Evolutionary conservation across 352 stramenopile species (phyloP).

Genomic region (Pythium dissotocum): DNA sequence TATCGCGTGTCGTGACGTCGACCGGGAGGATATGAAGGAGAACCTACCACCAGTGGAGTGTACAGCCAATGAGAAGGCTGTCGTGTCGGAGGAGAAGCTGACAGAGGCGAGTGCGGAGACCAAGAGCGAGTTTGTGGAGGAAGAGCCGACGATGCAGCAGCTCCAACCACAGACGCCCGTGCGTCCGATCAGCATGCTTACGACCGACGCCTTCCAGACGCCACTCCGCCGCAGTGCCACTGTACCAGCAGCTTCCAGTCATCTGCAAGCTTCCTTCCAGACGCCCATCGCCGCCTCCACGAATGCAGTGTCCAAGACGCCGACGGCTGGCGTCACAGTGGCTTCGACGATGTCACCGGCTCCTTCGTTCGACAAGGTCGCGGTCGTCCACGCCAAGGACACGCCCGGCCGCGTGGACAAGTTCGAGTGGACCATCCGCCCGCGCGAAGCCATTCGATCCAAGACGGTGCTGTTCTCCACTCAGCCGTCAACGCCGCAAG

Average conservation of each 20-base stretch:
- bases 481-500: no score
- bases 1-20: constrained; percentile 7
- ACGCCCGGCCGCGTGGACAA: constrained; percentile 61
- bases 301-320: constrained; percentile 21
- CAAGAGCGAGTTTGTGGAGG: background rate
- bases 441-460: constrained; percentile 1
- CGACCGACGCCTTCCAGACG: constrained; percentile 38
- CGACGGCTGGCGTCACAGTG: constrained; percentile 22
- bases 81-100: background rate
- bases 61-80: background rate
- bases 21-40: background rate
- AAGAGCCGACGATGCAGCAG: constrained; percentile 1
- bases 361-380: constrained; percentile 63
- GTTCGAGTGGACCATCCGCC: constrained; percentile 51
- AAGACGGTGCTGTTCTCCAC: constrained; percentile 1
- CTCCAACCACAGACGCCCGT: constrained; percentile 22
- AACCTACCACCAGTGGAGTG: background rate
- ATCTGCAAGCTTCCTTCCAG: constrained; percentile 1
- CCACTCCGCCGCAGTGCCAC: constrained; percentile 40
- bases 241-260: background rate
- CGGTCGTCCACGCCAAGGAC: constrained; percentile 46
- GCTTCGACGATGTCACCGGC: constrained; percentile 46
- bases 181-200: background rate
- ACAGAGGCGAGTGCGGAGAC: background rate
- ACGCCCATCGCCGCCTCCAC: background rate